phyloP scores from a whole-genome alignment of 176 grass and related monocot species.

The Triticum dicoccoides region DNA sequence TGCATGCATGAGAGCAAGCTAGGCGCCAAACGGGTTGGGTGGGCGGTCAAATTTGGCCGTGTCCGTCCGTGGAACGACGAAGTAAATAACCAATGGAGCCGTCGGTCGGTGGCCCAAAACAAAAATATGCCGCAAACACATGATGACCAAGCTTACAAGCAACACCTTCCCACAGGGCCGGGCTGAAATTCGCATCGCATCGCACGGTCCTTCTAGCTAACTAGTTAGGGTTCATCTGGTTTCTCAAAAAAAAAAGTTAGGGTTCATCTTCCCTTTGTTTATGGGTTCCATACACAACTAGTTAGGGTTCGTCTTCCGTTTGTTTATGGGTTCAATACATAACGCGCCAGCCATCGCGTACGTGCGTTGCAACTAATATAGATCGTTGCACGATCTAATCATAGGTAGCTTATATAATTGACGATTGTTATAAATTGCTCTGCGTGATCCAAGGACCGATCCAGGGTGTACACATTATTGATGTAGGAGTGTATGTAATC shows the following conservation, averaged over 20 bases:
- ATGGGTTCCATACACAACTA: too few relatives aligned
- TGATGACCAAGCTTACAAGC: not conserved
- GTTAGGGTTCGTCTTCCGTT: not conserved
- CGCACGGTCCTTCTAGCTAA: too few relatives aligned
- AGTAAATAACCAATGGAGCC: constrained; percentile 8
- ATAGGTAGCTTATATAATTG: not conserved
- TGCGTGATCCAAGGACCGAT: not conserved
- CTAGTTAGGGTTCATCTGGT: too few relatives aligned
- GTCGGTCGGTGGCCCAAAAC: constrained; percentile 43
- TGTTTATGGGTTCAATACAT: not conserved
- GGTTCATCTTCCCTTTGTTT: too few relatives aligned
- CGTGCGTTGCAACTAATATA: not conserved
- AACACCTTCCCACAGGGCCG: too few relatives aligned
- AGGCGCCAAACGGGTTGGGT: constrained; percentile 36
- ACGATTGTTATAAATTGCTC: not conserved
- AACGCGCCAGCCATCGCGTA: too few relatives aligned
- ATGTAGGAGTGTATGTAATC: not conserved
- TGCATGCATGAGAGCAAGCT: constrained; percentile 6
- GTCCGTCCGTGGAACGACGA: not conserved
- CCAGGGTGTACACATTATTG: not conserved
- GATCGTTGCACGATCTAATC: not conserved
- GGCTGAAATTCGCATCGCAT: too few relatives aligned
- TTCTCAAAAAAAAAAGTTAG: too few relatives aligned
- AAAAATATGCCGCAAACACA: constrained; percentile 6
- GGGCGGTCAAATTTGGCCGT: constrained; percentile 55